Conservation (phyloP, 129 eudicot species). For the Ambrosia trifida region DNA sequence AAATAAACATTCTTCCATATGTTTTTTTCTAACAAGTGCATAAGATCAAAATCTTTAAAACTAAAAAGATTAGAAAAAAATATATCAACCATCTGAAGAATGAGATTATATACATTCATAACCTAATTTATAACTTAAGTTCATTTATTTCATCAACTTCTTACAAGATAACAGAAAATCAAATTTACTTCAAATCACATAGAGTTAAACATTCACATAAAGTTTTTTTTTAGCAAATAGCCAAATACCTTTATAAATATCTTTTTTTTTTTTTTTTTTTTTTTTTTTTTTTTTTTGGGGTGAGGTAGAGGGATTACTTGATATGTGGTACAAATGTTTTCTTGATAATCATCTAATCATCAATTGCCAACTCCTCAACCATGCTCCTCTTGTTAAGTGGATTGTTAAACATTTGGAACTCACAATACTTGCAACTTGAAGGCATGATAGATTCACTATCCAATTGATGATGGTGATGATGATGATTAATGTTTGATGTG, state of each 20-base stretch:
- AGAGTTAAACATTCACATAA: constrained; percentile 26
- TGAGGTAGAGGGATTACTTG: not conserved
- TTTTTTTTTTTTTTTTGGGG: not conserved
- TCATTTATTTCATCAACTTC: constrained; percentile 23
- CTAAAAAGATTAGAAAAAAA: too few relatives aligned
- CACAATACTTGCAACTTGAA: constrained; percentile 66
- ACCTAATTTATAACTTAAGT: not conserved
- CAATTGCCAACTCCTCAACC: constrained; percentile 64
- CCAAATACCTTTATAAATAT: constrained; percentile 7
- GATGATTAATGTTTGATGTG: constrained; percentile 14
- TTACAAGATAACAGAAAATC: constrained; percentile 12
- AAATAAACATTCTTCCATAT: too few relatives aligned
- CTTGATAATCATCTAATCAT: constrained; percentile 41
- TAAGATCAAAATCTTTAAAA: too few relatives aligned
- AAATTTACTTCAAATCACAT: constrained; percentile 29
- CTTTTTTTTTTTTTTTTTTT: too few relatives aligned
- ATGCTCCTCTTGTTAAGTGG: constrained; percentile 50
- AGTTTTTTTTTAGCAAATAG: constrained; percentile 11
- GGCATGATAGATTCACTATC: constrained; percentile 37
- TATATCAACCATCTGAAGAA: not conserved
- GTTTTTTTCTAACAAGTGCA: too few relatives aligned
- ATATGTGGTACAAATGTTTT: constrained; percentile 20
- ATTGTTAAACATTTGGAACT: constrained; percentile 47
- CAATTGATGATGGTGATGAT: constrained; percentile 37
- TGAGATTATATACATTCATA: constrained; percentile 9